Evolutionary conservation across 169 alveolate species (phyloP), one percentile per base, ranked within the genome.

Genomic region (Theileria equi): DNA sequence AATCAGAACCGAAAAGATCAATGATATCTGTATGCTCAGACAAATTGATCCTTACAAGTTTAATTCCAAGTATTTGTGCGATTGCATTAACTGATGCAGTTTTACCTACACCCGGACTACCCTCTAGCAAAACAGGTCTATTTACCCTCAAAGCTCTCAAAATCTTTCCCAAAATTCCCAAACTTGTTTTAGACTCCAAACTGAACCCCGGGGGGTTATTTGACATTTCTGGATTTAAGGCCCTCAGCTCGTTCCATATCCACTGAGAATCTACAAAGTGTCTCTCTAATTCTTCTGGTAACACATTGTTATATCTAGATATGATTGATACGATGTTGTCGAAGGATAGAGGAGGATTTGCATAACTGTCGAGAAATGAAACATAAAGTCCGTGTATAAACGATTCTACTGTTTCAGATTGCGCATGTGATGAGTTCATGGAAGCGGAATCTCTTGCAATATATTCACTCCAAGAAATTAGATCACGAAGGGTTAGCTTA

Each of bases 41-140:
- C 69, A 97, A 45, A 52, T 97, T 97, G 32, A 97, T 85, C 41
- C 99, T 92, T 61, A 93, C 91, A 40, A 95, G 81, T 47, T 83
- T 89, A 38, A 86, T 84, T 43, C 94, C 95, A 23, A 91, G 78
- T 28, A 84, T 53, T 49, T 84, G 82, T 6, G 98, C 98, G 57
- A 97, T 64, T 50, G 93, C 87, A 44, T 91, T 93, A 11, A 98
- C 91, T 4, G 94, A 88, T 35, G 98, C 92, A 3, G 99, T 97
- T 82, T 98, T 98, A 13, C 99, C 99, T 16, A 97, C 98, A 17
- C 99, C 99, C 4, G 99, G 99, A 11, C 98, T 95, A 6, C 99
- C 99, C 82, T 95, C 99, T 11, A 98, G 89, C 44, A 98, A 86
- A 40, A 98, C 94, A 4, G 98, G 96, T 44, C 94, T 89, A 23